Evolutionary conservation across 257 asterid genomes (phyloP).

Genomic region (Solanum pennellii): DNA sequence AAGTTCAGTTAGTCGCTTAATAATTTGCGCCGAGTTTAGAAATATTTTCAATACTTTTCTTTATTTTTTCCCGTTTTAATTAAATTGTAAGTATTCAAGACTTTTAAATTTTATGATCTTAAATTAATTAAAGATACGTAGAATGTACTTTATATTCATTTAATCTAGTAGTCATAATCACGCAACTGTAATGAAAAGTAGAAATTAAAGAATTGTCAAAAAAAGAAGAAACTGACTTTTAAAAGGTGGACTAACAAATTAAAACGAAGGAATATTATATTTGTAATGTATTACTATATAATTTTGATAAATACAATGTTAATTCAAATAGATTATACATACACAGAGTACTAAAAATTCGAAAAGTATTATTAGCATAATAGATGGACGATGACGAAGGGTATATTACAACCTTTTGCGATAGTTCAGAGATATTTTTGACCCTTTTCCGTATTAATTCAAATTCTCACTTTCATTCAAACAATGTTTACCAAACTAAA

Average conservation of each 20-base stretch:
- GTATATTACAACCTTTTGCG: neutral
- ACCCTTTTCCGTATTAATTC: neutral
- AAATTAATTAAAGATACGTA: no score
- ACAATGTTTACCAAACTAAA: neutral
- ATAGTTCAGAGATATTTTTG: neutral
- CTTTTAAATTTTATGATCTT: neutral
- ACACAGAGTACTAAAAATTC: no score
- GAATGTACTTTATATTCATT: rapidly evolving
- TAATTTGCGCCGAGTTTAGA: rapidly evolving
- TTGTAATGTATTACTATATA: no score
- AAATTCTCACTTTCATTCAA: neutral
- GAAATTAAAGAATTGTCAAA: no score
- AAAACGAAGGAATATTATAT: no score
- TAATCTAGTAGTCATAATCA: neutral
- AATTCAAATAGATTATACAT: no score
- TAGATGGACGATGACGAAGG: no score
- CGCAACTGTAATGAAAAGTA: neutral
- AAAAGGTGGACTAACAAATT: neutral
- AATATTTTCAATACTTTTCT: neutral
- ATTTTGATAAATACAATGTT: neutral
- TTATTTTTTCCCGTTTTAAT: no score
- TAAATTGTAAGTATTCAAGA: no score
- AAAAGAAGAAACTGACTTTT: neutral
- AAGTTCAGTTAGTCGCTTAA: neutral
- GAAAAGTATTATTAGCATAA: no score